Conservation (phyloP, 2,329 filamentous ascomycete genomes). For the Hypoxylon sp. region DNA sequence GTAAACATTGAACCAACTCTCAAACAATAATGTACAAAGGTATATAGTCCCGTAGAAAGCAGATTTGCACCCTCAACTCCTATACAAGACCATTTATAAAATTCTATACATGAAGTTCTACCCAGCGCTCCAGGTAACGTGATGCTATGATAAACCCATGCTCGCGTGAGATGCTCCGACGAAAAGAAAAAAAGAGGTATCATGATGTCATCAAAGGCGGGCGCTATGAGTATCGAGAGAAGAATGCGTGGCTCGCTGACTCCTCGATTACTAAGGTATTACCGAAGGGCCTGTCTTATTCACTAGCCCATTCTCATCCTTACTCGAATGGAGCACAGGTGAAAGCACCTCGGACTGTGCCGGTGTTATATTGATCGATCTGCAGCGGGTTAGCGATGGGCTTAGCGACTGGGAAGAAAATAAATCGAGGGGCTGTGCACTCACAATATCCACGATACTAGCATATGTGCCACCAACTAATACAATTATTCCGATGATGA, state of each 20-base stretch:
- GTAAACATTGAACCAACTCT: slow-evolving; percentile 6
- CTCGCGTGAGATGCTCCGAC: slow-evolving; percentile 20
- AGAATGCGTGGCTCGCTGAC: slow-evolving; percentile 7
- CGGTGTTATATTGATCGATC: slow-evolving; percentile 45
- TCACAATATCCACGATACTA: slow-evolving; percentile 52
- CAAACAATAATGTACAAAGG: slow-evolving; percentile 26
- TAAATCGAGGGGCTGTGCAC: slow-evolving; percentile 22
- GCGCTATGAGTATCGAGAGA: slow-evolving; percentile 10
- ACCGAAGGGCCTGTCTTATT: background rate
- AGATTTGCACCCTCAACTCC: slow-evolving; percentile 25
- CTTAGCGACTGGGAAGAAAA: background rate
- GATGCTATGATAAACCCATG: slow-evolving; percentile 22
- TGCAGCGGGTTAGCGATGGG: slow-evolving; percentile 29
- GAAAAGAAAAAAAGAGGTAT: slow-evolving; percentile 24
- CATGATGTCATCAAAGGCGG: slow-evolving; percentile 31
- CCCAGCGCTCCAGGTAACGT: slow-evolving; percentile 24
- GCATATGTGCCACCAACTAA: slow-evolving; percentile 53
- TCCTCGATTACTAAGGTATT: background rate
- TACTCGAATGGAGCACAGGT: slow-evolving; percentile 44
- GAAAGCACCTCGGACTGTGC: slow-evolving; percentile 47
- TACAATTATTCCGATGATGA: slow-evolving; percentile 50
- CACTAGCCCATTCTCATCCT: background rate
- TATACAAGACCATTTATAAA: slow-evolving; percentile 7
- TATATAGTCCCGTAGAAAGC: slow-evolving; percentile 21
- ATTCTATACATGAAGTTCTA: slow-evolving; percentile 18